Base-by-base conservation (phyloP, 495 filamentous ascomycete species). In the Amniculicola lignicola region DNA sequence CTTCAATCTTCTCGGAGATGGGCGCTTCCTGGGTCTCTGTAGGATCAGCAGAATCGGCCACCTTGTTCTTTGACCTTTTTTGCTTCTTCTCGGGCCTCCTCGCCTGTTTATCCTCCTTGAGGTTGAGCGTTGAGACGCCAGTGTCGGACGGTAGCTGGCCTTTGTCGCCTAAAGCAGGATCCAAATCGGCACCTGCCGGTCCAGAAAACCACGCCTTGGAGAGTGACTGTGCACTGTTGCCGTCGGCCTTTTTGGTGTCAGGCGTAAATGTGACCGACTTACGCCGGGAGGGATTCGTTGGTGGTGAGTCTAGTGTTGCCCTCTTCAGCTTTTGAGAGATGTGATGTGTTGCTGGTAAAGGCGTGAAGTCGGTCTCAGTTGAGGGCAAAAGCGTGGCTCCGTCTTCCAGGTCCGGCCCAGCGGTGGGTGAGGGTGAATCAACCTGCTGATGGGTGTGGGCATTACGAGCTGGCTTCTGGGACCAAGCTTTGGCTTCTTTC, bases 221-320 rank as follows among this genome's bases (percentile, higher is more conserved):
- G 19, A 64, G 33, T 11, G 50, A 43, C 27, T 43, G 46, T 19
- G 71, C 69, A 56, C 73, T 77, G 41, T 75, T 72, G 15, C 76
- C 80, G 62, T 85, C 81, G 39, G 77, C 69, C 29, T 72, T 77
- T 69, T 89, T 88, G 5, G 81, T 79, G 25, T 85, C 85, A 19
- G 82, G 74, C 0, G 86, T 81, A 65, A 95, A 95, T 7, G 86
- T 81, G 22, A 95, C 89, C 1, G 85, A 84, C 70, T 92, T 94
- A 41, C 70, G 72, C 27, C 69, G 73, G 25, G 43, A 29, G n/a
- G 51, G 22, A 9, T 10, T 16, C 31, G 63, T 46, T 22, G 60
- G 51, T 10, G 51, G 51, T 12, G 40, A 43, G 14, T 23, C 29
- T 40, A 18, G 9, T 18, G 11, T 18, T 40, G 22, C 19, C 27